Evolutionary conservation across 768 basidiomycete species (phyloP).

Genomic region (Suillus placidus): DNA sequence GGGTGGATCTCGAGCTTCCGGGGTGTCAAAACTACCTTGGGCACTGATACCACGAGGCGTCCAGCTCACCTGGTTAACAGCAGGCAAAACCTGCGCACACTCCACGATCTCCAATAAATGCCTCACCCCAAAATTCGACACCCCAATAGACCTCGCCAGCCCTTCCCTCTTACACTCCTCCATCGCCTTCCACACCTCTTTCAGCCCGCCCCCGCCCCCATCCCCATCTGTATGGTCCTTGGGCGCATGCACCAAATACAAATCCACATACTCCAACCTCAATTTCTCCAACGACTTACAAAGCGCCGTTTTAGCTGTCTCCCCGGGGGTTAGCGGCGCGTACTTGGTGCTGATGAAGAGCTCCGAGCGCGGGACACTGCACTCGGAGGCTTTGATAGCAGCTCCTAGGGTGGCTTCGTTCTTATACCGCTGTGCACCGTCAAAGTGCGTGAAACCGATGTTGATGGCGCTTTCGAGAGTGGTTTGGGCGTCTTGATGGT

Average conservation of each 20-base stretch:
- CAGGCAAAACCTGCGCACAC: slow-evolving; percentile 56
- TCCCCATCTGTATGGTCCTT: slow-evolving; percentile 6
- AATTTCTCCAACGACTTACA: slow-evolving; percentile 29
- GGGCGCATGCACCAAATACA: slow-evolving; percentile 49
- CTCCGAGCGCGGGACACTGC: slow-evolving; percentile 31
- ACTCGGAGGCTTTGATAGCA: slow-evolving; percentile 31
- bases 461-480: slow-evolving; percentile 32
- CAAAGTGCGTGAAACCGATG: slow-evolving; percentile 42
- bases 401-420: slow-evolving; percentile 43
- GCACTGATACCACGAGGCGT: not conserved
- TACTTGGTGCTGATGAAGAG: slow-evolving; percentile 65
- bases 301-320: slow-evolving; percentile 42
- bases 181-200: slow-evolving; percentile 55
- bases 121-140: slow-evolving; percentile 64
- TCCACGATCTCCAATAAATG: slow-evolving; percentile 56
- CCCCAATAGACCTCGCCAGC: slow-evolving; percentile 54
- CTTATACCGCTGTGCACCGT: slow-evolving; percentile 41
- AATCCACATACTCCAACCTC: slow-evolving; percentile 43
- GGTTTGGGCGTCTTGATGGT: slow-evolving; percentile 28
- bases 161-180: slow-evolving; percentile 53
- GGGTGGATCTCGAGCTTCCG: slow-evolving; percentile 68
- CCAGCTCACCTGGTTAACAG: slow-evolving; percentile 63
- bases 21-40: not conserved
- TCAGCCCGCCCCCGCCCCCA: slow-evolving; percentile 25
- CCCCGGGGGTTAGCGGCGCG: slow-evolving; percentile 42